Conservation (phyloP, 2,329 filamentous ascomycete species). For the Tolypocladium album region DNA sequence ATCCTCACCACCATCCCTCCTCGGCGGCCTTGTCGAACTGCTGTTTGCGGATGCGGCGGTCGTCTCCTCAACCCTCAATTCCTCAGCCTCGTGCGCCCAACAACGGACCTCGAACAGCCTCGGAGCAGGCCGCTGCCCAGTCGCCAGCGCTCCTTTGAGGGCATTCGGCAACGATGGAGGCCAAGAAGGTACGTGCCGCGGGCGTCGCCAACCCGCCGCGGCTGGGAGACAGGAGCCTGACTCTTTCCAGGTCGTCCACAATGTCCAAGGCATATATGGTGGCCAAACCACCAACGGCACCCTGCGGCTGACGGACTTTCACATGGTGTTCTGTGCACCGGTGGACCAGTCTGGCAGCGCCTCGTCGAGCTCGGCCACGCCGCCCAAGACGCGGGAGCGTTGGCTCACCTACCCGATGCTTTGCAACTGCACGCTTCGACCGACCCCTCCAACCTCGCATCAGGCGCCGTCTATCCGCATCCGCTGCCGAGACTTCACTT, state of each 20-base stretch:
- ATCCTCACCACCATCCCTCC: background rate
- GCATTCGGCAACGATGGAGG: slow-evolving; percentile 22
- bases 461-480: slow-evolving; percentile 75
- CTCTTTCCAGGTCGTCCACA: slow-evolving; percentile 34
- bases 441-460: slow-evolving; percentile 57
- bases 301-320: slow-evolving; percentile 52
- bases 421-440: slow-evolving; percentile 65
- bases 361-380: slow-evolving; percentile 9
- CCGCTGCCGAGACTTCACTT: slow-evolving; percentile 86
- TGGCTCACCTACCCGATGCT: slow-evolving; percentile 97
- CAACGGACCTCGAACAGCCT: background rate
- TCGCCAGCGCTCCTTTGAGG: background rate
- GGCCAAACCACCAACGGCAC: slow-evolving; percentile 47
- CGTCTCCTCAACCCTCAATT: background rate
- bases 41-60: background rate
- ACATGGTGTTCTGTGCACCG: slow-evolving; percentile 43
- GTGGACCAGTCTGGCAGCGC: slow-evolving; percentile 17
- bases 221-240: slow-evolving; percentile 1
- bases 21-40: background rate
- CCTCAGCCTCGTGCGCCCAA: background rate
- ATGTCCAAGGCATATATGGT: slow-evolving; percentile 49
- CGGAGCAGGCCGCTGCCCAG: background rate
- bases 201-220: background rate
- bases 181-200: slow-evolving; percentile 24
- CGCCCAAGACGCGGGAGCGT: slow-evolving; percentile 47